Evolutionary conservation across 306 rosid species (phyloP), one percentile per base, ranked within the genome.

Genomic region (Vachellia collinsii): DNA sequence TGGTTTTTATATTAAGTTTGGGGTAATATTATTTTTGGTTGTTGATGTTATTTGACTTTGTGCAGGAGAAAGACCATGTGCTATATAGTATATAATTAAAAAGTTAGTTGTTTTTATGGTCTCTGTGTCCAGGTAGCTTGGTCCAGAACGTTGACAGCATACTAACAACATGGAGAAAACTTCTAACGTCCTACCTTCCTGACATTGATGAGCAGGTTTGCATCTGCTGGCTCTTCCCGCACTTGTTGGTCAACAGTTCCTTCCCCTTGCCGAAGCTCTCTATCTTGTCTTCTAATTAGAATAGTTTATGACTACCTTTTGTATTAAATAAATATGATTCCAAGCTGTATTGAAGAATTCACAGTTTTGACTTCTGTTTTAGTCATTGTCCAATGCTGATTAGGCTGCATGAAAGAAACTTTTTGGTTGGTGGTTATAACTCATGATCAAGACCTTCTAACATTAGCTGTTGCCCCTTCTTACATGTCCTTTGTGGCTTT

Each of bases 141-240:
- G 79, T 81, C 61, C 82, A 90, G 79, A 91, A 81, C 73, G 90
- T 88, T 53, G 77, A 83, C 38, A 83, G 8, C 20, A 68, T 89
- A 74, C 75, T 96, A 78, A 62, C 89, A 41, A 88, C 88, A 79
- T 96, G 98, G 99, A 85, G 89, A 82, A 88, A 85, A 72, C 84
- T 82, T 80, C 88, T 96, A 81, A 89, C 76, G 86, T 86, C 88
- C 82, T 96, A 93, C 86, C 91, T 96, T 66, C 37, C 87, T 69
- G 94, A 88, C 77, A 56, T 90, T 64, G 99, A 96, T 78, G 99
- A 96, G 78, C 97, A 96, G 99, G 99, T 93, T 73, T 76, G 88
- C 54, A 19, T 74, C 42, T 41, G 8, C 47, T 61, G 75, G 67
- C 19, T 51, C 20, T 51, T 51, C 59, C n/a, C 58, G 34, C 34